Evolutionary conservation across 805 yeast genomes (phyloP), one percentile per base, ranked within the genome.

Genomic region (Sungouiella blattae): DNA sequence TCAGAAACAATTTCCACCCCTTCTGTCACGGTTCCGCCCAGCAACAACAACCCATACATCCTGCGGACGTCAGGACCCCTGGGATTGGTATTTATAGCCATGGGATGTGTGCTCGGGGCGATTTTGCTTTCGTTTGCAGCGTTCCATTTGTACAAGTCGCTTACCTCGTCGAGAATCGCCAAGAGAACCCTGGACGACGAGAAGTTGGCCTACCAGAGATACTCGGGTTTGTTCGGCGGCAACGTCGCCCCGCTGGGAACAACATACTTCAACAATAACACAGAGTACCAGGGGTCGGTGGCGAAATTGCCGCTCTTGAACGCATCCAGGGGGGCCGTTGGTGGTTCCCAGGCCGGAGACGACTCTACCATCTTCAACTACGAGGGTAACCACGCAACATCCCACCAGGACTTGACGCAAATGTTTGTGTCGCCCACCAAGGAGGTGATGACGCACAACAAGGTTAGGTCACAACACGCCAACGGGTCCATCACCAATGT

Each of bases 1-100:
- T n/a, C 8, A n/a, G 27, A 36, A 25, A 26, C 41, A 4, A 6
- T 6, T 9, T 69, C 76, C 14, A 66, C 76, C 6, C 80, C 81
- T 2, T 44, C 71, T 1, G 62, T 77, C 11, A 58, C 70, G 1
- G 75, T 79, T 9, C 95, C 95, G 0, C 63, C 80, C 1, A 68
- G 75, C 26, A 48, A 47, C 12, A 61, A 70, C 32, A 87, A 87
- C 57, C 95, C 95, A 8, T 79, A 72, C 49, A 67, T 87, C 13
- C 59, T 72, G 46, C 58, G 64, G 30, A 58, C 78, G 5, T 52
- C 52, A 14, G 66, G 69, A 30, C 86, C 88, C 1, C 70, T 75
- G 30, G 95, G 95, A 1, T 83, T 93, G 1, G 88, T 87, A 2
- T 87, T 86, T 60, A 87, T 87, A 33, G 83, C 85, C 0, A 83